Evolutionary conservation across 2,329 filamentous ascomycete species (phyloP).

Genomic region (Chrysoporthe puriensis): DNA sequence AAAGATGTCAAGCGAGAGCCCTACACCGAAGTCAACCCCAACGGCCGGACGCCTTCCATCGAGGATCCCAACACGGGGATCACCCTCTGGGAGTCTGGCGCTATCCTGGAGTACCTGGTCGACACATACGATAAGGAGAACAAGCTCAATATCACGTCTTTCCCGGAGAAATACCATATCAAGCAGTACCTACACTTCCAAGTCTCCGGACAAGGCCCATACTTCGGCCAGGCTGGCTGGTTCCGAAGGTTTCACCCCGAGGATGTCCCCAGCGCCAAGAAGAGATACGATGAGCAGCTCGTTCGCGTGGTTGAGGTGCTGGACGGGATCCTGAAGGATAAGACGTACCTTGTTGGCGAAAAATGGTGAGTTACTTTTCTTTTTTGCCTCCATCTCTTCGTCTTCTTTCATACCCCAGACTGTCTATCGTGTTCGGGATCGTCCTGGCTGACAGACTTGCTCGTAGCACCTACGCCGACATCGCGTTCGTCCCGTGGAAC

Average conservation of each 20-base stretch:
- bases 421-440: too few species aligned
- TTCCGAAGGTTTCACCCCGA: constrained; percentile 44
- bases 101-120: constrained; percentile 49
- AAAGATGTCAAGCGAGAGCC: constrained; percentile 15
- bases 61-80: constrained; percentile 49
- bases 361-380: constrained; percentile 34
- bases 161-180: constrained; percentile 39
- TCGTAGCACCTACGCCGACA: constrained; percentile 33
- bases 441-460: not conserved
- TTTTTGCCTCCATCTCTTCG: not conserved
- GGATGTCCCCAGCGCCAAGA: constrained; percentile 47
- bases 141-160: constrained; percentile 39
- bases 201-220: constrained; percentile 46
- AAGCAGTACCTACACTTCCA: constrained; percentile 47
- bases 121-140: constrained; percentile 45
- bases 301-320: constrained; percentile 50
- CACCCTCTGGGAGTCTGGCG: constrained; percentile 48
- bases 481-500: constrained; percentile 32
- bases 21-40: constrained; percentile 25
- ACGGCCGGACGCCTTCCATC: constrained; percentile 40
- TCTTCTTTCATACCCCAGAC: not conserved
- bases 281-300: constrained; percentile 52
- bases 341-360: constrained; percentile 46
- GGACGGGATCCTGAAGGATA: constrained; percentile 42
- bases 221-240: constrained; percentile 46